phyloP scores from a whole-genome alignment of 257 asterid species.

The Solanum clarkiae region DNA sequence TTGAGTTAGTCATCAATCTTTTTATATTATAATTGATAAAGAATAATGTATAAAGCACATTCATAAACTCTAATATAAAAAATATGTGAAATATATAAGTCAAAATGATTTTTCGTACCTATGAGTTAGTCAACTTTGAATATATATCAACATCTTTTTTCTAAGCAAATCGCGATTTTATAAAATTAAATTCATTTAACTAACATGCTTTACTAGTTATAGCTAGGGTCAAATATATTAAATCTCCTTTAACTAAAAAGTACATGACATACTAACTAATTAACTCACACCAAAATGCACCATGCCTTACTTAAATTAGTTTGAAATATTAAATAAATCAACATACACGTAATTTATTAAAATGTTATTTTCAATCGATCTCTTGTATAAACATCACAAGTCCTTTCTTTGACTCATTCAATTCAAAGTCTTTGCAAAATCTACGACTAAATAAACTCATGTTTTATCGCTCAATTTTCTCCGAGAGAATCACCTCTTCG shows the following conservation, averaged over 20 bases:
- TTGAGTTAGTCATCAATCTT: too few species aligned
- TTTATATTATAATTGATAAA: too few species aligned
- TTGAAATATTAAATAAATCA: background rate
- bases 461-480: slow-evolving; percentile 15
- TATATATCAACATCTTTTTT: background rate
- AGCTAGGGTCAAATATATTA: background rate
- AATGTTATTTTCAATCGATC: background rate
- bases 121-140: background rate
- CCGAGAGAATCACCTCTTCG: background rate
- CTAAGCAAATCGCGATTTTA: background rate
- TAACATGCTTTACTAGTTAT: background rate
- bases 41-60: too few species aligned
- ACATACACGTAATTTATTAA: background rate
- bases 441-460: slow-evolving; percentile 8
- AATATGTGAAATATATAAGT: too few species aligned
- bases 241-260: background rate
- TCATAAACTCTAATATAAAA: too few species aligned
- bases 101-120: too few species aligned
- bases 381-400: background rate
- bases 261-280: background rate
- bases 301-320: background rate
- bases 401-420: background rate
- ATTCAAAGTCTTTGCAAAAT: slow-evolving; percentile 3
- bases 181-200: background rate
- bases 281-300: background rate